Evolutionary conservation across 495 filamentous ascomycete genomes (phyloP), one percentile per base, ranked within the genome.

Genomic region (Platismatia glauca): DNA sequence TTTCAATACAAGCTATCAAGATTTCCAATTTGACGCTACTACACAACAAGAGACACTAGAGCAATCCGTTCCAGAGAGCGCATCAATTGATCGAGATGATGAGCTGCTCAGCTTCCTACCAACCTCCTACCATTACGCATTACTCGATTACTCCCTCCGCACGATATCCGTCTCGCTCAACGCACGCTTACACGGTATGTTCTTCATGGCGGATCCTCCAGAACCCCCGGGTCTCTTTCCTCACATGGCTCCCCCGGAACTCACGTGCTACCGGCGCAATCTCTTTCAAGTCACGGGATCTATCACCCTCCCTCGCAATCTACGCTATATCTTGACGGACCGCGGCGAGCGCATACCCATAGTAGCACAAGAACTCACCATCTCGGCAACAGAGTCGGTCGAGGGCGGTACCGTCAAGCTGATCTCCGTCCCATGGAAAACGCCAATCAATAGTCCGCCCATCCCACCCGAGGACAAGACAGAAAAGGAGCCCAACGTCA

Each of bases 351-450:
- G 85, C 13, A 84, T 89, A 56, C 86, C 86, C 0, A 84, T 94
- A 27, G 73, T 86, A 16, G 87, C 86, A 20, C 83, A 93, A 58
- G 88, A 88, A 63, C 84, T 93, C 7, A 84, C 84, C 35, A 87
- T 96, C 24, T 90, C 89, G 4, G 91, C 90, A 0, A 85, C 87
- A n/a, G 91, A 96, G 73, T 92, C 89, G 15, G 91, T 95, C 11
- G 91, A 96, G 70, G 89, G 89, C 29, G 91, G 91, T 64, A 70
- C 85, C 1, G 90, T 93, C 24, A 93, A 95, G 76, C 90, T 96
- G 61, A 95, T 96, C 44, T 89, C 86, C 4, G 91, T 96, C 35
- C 91, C 91, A 0, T 96, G 91, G 90, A 94, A 95, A 75, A 91
- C 89, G 20, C 85, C 84, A 5, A 87, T 87, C 48, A 86, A 86